Base-by-base conservation (phyloP, 2,329 filamentous ascomycete genomes). In the Cercospora janseana region DNA sequence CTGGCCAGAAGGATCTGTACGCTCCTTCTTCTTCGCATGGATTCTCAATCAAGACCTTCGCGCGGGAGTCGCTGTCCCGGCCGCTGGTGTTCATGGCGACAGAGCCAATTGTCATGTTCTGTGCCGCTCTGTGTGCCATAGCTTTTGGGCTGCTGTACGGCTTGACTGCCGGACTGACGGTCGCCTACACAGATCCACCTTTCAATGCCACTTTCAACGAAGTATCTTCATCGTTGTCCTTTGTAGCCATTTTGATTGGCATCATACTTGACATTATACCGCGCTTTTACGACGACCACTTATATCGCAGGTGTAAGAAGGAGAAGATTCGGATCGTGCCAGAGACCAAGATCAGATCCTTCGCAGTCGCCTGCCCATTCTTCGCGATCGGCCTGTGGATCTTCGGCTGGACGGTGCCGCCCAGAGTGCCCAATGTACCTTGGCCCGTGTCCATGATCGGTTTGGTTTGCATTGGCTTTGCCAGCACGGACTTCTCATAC, bases 81-180 rank as follows among this genome's bases (percentile, higher is more conserved):
- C 74, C 74, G 1, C 59, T 71, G 3, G 64, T 63, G 6, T 67
- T 77, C 8, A 66, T 77, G 32, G 66, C 70, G 52, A 72, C 69
- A 1, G 74, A 77, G 47, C 75, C 74, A 0, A 71, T 77, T 16
- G 70, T 77, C n/a, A 69, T 72, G 31, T 65, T 70, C 45, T 68
- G 74, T 12, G 65, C 73, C 1, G 41, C 46, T 3, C 40, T 60
- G 3, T 58, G 54, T 27, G 56, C 51, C 21, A 59, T 57, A 27
- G 51, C 54, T 2, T 26, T 58, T 55, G 56, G 57, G 8, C 23
- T 60, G 16, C 56, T 60, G 16, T 60, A 60, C 21, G 50, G 52
- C 13, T 40, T 58, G 16, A 60, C 57, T 4, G 60, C 60, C 35
- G 54, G 52, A 6, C 26, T 60, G 15, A 58, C 56, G 10, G 54